phyloP scores from a whole-genome alignment of 2,329 filamentous ascomycete genomes.

The Colletotrichum agaves region DNA sequence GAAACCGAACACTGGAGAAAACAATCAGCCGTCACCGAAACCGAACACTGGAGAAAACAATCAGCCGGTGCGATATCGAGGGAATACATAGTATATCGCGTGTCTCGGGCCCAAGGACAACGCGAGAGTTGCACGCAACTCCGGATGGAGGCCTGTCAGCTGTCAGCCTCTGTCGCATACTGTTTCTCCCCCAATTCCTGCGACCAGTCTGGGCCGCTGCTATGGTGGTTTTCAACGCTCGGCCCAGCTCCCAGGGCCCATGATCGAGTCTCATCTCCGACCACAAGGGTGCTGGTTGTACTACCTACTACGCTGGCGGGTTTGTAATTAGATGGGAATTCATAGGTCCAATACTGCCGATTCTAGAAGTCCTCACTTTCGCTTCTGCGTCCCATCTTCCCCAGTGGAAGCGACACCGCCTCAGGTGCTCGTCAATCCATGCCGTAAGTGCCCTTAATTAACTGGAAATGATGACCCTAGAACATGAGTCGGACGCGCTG shows the following conservation, averaged over 20 bases:
- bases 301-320: not conserved
- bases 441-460: conserved; percentile 16
- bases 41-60: not conserved
- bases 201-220: not conserved
- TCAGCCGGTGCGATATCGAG: not conserved
- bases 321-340: conserved; percentile 28
- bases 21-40: not conserved
- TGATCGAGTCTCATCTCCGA: conserved; percentile 34
- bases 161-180: conserved; percentile 2
- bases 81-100: conserved; percentile 8
- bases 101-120: conserved; percentile 6
- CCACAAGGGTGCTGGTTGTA: conserved; percentile 11
- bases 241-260: not conserved
- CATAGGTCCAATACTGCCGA: conserved; percentile 17
- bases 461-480: conserved; percentile 9
- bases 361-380: conserved; percentile 33
- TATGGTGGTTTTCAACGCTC: too few relatives aligned
- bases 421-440: conserved; percentile 23
- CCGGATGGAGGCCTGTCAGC: conserved; percentile 9
- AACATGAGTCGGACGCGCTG: conserved; percentile 4
- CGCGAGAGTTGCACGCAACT: conserved; percentile 9
- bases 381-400: conserved; percentile 14
- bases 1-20: not conserved
- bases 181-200: not conserved
- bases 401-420: conserved; percentile 27